Evolutionary conservation across 352 stramenopile species (phyloP).

Genomic region (Phytopythium boreale): DNA sequence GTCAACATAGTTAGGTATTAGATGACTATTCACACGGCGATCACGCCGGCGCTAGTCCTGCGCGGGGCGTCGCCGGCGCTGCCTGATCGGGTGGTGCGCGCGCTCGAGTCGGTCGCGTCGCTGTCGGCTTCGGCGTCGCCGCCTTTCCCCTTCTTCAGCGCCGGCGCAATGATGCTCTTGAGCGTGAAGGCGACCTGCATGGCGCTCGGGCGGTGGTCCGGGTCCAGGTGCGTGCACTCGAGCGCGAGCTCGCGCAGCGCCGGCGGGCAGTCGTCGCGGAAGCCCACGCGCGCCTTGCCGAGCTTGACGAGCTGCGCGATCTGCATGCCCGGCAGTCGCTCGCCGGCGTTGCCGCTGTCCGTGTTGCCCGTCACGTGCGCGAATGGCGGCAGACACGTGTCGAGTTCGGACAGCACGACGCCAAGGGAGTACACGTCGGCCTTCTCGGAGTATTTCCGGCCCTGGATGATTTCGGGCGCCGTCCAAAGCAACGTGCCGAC

Average conservation of each 20-base stretch:
- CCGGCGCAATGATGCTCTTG: slow-evolving; percentile 67
- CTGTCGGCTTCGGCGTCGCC: background rate
- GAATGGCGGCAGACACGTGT: slow-evolving; percentile 66
- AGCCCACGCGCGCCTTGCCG: slow-evolving; percentile 43
- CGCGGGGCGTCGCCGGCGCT: background rate
- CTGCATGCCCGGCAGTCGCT: slow-evolving; percentile 67
- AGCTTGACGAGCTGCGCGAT: slow-evolving; percentile 58
- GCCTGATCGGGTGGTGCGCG: background rate
- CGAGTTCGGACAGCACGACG: slow-evolving; percentile 78
- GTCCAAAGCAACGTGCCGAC: slow-evolving; percentile 84
- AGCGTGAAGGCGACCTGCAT: slow-evolving; percentile 76
- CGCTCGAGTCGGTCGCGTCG: background rate
- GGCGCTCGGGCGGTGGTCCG: slow-evolving; percentile 52
- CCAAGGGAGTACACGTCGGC: slow-evolving; percentile 89
- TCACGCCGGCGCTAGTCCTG: background rate
- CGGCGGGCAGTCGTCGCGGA: slow-evolving; percentile 59
- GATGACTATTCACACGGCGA: background rate
- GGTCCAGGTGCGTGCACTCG: slow-evolving; percentile 65
- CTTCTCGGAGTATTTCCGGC: slow-evolving; percentile 83
- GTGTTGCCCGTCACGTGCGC: slow-evolving; percentile 37
- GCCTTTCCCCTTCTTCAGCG: slow-evolving; percentile 13
- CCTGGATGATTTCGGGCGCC: slow-evolving; percentile 85
- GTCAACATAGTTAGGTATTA: too few relatives aligned
- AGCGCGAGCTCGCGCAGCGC: slow-evolving; percentile 46
- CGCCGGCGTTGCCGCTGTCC: slow-evolving; percentile 9